Base-by-base conservation (phyloP, 2,329 filamentous ascomycete species). In the Plectosphaerella cucumerina region DNA sequence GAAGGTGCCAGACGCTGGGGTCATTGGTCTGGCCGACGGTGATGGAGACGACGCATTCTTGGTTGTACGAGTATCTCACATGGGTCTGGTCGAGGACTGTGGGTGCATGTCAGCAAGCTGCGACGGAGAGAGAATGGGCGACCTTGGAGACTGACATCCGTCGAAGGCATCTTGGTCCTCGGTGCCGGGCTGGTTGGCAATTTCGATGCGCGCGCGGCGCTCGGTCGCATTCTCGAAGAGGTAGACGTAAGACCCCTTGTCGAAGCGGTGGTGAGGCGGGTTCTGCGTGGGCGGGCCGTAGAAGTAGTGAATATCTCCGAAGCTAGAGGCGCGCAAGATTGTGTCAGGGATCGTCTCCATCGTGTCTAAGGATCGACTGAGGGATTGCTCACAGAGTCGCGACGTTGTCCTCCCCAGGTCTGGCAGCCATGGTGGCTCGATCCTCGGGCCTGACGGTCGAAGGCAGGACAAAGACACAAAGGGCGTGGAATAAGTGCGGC, bases 101-200 rank as follows among this genome's bases (percentile, higher is more conserved):
- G n/a, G 12, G n/a, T 11, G 2, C n/a, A 2, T 20, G 47, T 48
- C 23, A 42, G 47, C 3, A 31, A 35, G 41, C 5, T 6, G 17
- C 15, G 22, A 31, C 20, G 17, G 18, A 18, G 39, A n/a, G n/a
- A n/a, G 39, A 20, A 21, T 21, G n/a, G 49, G n/a, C 18, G 17
- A 11, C 5, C 14, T 2, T 35, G 12, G 26, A 31, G 33, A 69
- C 86, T 76, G 72, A 90, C 86, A 83, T 62, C 89, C 89, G 58
- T 84, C 80, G 63, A 92, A 90, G 11, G 87, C 87, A 72, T 92
- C 88, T 63, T 92, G 88, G n/a, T 87, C 79, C 1, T 87, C 80
- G 3, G 82, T 86, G 49, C 88, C 88, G 9, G 86, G 80, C 59
- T 85, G 75, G 61, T 92, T 93, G 42, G 88, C 88, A 55, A 92